Base-by-base conservation (phyloP, 2,329 filamentous ascomycete species). In the Dactylonectria estremocensis region DNA sequence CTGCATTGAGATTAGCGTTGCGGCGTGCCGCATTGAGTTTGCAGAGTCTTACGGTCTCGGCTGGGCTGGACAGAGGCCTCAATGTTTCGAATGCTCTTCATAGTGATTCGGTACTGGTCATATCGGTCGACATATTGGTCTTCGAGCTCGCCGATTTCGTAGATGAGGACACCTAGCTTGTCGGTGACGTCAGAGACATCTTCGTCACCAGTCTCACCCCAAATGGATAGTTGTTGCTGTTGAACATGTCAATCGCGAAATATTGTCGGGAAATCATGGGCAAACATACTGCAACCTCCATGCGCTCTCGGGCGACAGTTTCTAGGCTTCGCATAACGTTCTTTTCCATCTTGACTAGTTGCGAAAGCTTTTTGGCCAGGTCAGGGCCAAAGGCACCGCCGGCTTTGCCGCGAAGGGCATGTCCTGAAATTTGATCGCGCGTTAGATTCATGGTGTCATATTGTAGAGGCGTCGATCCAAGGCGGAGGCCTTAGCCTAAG, bases 311-410 rank as follows among this genome's bases (percentile, higher is more conserved):
- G 52, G 95, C 95, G 61, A 98, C 96, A 56, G 94, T 88, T 81
- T 99, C 96, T 88, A 98, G 91, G 81, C 95, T 98, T 82, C 96
- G 94, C 96, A 99, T 99, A 64, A 98, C 94, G 80, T 99, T 98
- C 91, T 99, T 99, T 86, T 99, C 96, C 96, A 99, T 99, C 90
- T 99, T 99, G 71, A 99, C 96, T 60, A 99, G 90, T 85, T 97
- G 94, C 46, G 95, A 94, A 70, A 99, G 91, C 89, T 99, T 99
- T 89, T 97, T 98, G 66, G 96, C 93, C 66, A 99, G 91, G 78
- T 99, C 96, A 65, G 95, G 89, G 70, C 90, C 89, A 73, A 94
- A 95, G 76, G 92, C 91, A 74, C 93, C 93, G 71, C 93, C 92
- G 49, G 91, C 88, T 78, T 92, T 92, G 79, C 90, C 89, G 76